Conservation (phyloP, 1,284 basidiomycete species). For the Phylloporus sp. region DNA sequence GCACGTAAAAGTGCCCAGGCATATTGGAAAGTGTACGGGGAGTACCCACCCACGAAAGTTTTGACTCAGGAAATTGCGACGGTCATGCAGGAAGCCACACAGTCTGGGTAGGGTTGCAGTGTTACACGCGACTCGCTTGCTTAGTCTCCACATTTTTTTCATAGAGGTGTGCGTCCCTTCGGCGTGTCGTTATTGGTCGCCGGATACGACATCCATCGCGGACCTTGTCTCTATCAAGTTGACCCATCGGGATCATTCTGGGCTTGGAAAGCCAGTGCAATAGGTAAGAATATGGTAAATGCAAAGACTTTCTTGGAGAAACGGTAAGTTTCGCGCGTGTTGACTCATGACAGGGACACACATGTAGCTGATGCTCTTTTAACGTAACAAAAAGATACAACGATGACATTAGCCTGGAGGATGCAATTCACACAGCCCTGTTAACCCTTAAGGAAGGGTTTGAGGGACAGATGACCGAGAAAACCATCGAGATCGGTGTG, state of each 20-base stretch:
- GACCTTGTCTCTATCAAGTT: slow-evolving; percentile 95
- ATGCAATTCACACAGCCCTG: slow-evolving; percentile 99
- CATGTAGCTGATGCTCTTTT: slow-evolving; percentile 23
- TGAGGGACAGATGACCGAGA: slow-evolving; percentile 99
- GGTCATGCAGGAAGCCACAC: slow-evolving; percentile 99
- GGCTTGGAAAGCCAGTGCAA: slow-evolving; percentile 99
- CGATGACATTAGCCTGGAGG: slow-evolving; percentile 98
- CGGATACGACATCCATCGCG: slow-evolving; percentile 92
- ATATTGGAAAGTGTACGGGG: slow-evolving; percentile 99
- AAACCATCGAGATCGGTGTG: slow-evolving; percentile 99
- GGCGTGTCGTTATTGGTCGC: slow-evolving; percentile 97
- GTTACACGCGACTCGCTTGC: slow-evolving; percentile 31
- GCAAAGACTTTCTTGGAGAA: slow-evolving; percentile 99
- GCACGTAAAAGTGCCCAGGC: slow-evolving; percentile 98
- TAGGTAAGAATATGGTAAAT: slow-evolving; percentile 99
- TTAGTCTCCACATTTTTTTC: slow-evolving; percentile 35
- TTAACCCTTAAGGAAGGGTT: slow-evolving; percentile 99
- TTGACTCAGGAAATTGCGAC: slow-evolving; percentile 97
- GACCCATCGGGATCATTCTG: slow-evolving; percentile 99
- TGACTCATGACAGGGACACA: slow-evolving; percentile 22
- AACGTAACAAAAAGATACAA: slow-evolving; percentile 84
- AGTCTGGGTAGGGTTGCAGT: slow-evolving; percentile 80
- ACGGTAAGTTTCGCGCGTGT: slow-evolving; percentile 60
- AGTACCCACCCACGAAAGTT: slow-evolving; percentile 98
- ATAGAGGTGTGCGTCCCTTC: slow-evolving; percentile 96